Conservation (phyloP, 768 basidiomycete genomes). For the Termitomyces sp. region DNA sequence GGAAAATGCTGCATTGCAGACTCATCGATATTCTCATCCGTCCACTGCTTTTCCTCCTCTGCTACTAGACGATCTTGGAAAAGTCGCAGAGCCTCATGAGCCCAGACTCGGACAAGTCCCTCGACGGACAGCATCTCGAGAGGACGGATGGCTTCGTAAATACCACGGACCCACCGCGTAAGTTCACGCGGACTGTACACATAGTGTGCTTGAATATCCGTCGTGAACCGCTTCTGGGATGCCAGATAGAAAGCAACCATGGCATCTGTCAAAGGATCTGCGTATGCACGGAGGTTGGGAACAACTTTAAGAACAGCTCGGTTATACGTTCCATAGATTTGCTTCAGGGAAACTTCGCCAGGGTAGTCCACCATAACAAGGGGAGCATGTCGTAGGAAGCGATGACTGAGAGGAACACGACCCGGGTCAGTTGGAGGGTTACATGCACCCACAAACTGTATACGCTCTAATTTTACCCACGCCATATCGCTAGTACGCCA, state of each 20-base stretch:
- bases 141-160: slow-evolving; percentile 94
- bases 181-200: slow-evolving; percentile 99
- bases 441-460: slow-evolving; percentile 98
- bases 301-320: slow-evolving; percentile 94
- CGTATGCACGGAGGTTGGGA: slow-evolving; percentile 87
- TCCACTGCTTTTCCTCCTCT: slow-evolving; percentile 92
- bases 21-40: slow-evolving; percentile 84
- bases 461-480: slow-evolving; percentile 97
- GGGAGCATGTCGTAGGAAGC: slow-evolving; percentile 96
- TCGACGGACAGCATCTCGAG: slow-evolving; percentile 91
- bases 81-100: slow-evolving; percentile 92
- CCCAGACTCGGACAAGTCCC: slow-evolving; percentile 95
- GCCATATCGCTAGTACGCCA: slow-evolving; percentile 93
- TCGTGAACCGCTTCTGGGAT: slow-evolving; percentile 92
- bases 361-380: slow-evolving; percentile 99
- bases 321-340: slow-evolving; percentile 98
- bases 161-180: slow-evolving; percentile 94
- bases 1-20: slow-evolving; percentile 90
- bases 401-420: slow-evolving; percentile 94
- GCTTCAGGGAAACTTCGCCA: slow-evolving; percentile 92
- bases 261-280: slow-evolving; percentile 92
- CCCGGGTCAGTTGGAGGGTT: slow-evolving; percentile 99
- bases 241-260: slow-evolving; percentile 96
- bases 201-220: slow-evolving; percentile 97
- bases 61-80: slow-evolving; percentile 97